phyloP scores from a whole-genome alignment of 768 basidiomycete species.

The Leccinum pellstonianum region DNA sequence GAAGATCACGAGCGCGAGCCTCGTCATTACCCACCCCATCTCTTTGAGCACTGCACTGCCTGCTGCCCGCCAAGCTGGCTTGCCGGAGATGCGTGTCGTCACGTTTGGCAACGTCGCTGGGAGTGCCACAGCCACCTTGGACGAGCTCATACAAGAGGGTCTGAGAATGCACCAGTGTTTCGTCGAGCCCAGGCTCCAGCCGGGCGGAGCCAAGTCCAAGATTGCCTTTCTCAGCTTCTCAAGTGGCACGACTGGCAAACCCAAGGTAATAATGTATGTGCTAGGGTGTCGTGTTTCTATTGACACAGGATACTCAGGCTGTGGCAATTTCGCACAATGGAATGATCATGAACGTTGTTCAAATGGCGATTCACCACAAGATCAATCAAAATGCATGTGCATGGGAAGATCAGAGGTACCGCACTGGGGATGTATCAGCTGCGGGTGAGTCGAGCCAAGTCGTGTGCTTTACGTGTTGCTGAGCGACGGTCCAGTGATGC shows the following conservation, averaged over 20 bases:
- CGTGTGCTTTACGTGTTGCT: not conserved
- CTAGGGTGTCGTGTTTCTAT: not conserved
- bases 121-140: slow-evolving; percentile 33
- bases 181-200: slow-evolving; percentile 44
- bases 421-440: slow-evolving; percentile 54
- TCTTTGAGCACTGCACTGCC: slow-evolving; percentile 27
- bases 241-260: slow-evolving; percentile 69
- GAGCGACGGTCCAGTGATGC: slow-evolving; percentile 42
- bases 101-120: slow-evolving; percentile 23
- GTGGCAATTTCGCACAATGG: slow-evolving; percentile 65
- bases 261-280: slow-evolving; percentile 19
- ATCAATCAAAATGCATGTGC: slow-evolving; percentile 39
- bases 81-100: slow-evolving; percentile 31
- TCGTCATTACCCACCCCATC: slow-evolving; percentile 33
- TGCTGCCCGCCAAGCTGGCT: slow-evolving; percentile 32
- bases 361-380: slow-evolving; percentile 52
- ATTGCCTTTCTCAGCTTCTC: slow-evolving; percentile 71
- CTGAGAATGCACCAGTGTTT: slow-evolving; percentile 38
- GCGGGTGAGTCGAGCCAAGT: slow-evolving; percentile 44
- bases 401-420: slow-evolving; percentile 41
- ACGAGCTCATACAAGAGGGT: slow-evolving; percentile 49
- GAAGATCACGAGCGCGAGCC: slow-evolving; percentile 22
- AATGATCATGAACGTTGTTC: slow-evolving; percentile 63
- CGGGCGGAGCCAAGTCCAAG: slow-evolving; percentile 59
- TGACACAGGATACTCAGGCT: slow-evolving; percentile 40